Evolutionary conservation across 257 asterid species (phyloP), one percentile per base, ranked within the genome.

Genomic region (Rhazya stricta): DNA sequence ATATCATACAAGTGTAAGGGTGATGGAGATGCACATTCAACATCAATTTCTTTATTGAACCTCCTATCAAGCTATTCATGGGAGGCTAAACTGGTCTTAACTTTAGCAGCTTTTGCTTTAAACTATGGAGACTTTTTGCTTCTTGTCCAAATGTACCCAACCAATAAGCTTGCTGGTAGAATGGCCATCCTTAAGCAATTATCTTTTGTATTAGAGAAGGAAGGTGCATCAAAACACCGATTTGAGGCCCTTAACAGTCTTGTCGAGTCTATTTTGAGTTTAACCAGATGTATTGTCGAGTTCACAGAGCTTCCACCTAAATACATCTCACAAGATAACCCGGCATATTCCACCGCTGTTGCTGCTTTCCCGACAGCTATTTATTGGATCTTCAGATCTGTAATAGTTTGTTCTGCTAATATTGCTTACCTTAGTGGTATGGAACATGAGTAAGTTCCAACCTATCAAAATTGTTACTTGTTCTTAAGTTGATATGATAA

Each of bases 61-160:
- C 65, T 85, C 23, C 84, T 90, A 7, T 80, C 88, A 37, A 79
- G 71, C 80, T 84, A 85, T 82, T 46, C 86, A 0, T 90, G 93
- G 93, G 96, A 86, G 9, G 91, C 91, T 23, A 90, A 90, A 84
- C 82, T 80, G 10, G 88, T 84, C n/a, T 81, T 90, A 6, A 69
- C 86, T 46, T 74, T 85, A 18, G 91, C 90, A 0, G 90, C 90
- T 32, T 87, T 90, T 53, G 79, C 91, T 54, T 74, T 87, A 82
- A 84, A 81, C 81, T 90, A 88, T 76, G 96, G 93, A 71, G 96
- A 88, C 77, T 90, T 86, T 79, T 88, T 90, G 90, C 88, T 90
- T 36, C 84, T 86, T 32, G 88, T 83, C 84, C 91, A 90, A 7
- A 83, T 66, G 36, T 86, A 80, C 63, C 25, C 71, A 29, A 75